Base-by-base conservation (phyloP, 2,329 filamentous ascomycete genomes). In the Coniochaeta pulveracea region DNA sequence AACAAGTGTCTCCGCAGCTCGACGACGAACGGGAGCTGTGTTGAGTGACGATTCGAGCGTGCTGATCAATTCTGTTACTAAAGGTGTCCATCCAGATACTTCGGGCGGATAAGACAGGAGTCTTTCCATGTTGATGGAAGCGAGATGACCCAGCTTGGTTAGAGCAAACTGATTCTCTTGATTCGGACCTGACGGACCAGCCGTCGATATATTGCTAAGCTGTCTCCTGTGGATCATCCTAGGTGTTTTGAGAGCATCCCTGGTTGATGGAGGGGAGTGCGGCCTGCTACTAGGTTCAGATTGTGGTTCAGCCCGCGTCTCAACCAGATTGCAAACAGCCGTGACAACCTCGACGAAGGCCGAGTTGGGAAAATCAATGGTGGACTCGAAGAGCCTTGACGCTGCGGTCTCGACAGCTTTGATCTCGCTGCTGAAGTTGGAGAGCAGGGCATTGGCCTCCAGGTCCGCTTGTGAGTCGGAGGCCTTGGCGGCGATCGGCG, bases 391-490 rank as follows among this genome's bases (percentile, higher is more conserved):
- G 12, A 98, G 65, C 40, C 91, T 76, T 2, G 77, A 76, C 2
- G 86, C 85, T 3, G 91, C 91, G 6, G 81, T 80, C 53, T 95
- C 85, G 0, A 96, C 89, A 19, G 91, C 85, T 38, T 81, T 74
- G 18, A 94, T 81, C 51, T 98, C 91, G 1, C 73, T 66, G 23
- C 74, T 76, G 46, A 96, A 78, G 45, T 84, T 85, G 8, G 67
- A 66, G 43, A 75, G 69, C 36, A 73, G 57, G 14, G 55, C 55
- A 31, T 48, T 60, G 23, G 63, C 57, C 39, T 75, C 71, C n/a
- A 49, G 58, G 16, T 76, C 72, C 11, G 58, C 60, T 28, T 52
- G 62, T 26, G 58, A 53, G 41, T 71, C 72, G 17, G 58, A 48
- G 1, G 53, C 59, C 37, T 63, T 61, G 10, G 55, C 58, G 5